A percentile compares a stretch with the other conserved stretches of the same genome.
These are phyloP conservation scores for Calonectria pseudoreteaudii DNA, from an alignment of 2,329 filamentous ascomycete species.

Conservation along the genomic window DNA sequence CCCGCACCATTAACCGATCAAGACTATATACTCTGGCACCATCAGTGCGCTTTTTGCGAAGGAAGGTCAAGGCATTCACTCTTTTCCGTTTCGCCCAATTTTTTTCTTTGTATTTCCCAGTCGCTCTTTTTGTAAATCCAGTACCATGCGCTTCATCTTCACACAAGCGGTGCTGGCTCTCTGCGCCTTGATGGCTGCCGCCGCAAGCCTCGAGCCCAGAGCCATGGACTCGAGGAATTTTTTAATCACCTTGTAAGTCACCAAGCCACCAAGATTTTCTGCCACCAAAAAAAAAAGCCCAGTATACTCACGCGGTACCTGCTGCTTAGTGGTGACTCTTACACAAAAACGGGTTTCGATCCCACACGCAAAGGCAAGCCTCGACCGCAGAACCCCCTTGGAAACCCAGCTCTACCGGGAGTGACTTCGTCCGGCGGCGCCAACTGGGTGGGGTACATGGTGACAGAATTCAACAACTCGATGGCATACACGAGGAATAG, in stretches of 20 bases:
- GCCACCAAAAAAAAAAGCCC: not conserved
- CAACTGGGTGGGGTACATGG: conserved; percentile 16
- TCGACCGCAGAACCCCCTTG: conserved; percentile 1
- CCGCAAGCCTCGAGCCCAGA: not conserved
- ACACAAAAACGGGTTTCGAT: conserved; percentile 17
- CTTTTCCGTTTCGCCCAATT: not conserved
- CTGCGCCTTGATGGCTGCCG: not conserved
- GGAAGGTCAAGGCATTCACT: not conserved
- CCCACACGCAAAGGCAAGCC: not conserved
- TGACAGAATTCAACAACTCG: conserved; percentile 12
- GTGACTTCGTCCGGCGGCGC: conserved; percentile 4
- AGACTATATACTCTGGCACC: not conserved
- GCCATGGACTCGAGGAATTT: not conserved
- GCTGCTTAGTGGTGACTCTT: conserved; percentile 7
- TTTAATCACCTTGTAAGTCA: conserved; percentile 13
- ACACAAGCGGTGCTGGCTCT: not conserved
- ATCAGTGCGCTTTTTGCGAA: not conserved
- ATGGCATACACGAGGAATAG: not conserved
- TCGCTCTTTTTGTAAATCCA: not conserved
- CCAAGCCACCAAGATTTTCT: not conserved
- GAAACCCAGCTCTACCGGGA: conserved; percentile 3
- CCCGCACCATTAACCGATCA: not conserved
- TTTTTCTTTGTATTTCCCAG: not conserved
- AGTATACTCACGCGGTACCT: not conserved
- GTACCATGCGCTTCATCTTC: not conserved